Evolutionary conservation across 2,329 filamentous ascomycete genomes (phyloP).

Genomic region (Daldinia eschscholtzii): DNA sequence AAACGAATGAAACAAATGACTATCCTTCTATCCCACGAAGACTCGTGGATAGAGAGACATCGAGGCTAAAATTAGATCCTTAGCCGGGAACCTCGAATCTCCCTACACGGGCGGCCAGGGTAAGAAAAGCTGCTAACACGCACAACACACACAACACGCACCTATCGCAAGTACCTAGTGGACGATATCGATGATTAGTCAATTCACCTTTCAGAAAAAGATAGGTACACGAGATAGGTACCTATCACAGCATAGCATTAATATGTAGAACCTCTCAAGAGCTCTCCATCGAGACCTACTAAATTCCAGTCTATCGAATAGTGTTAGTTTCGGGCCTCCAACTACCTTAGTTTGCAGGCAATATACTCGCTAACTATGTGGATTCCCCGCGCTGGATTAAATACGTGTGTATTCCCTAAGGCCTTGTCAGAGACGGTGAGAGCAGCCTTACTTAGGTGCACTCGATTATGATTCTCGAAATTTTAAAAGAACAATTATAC

Average conservation of each 20-base stretch:
- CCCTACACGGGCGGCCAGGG: conserved; percentile 19
- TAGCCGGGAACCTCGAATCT: conserved; percentile 4
- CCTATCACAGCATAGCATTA: conserved; percentile 18
- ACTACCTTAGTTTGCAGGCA: conserved; percentile 6
- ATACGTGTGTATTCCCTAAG: conserved; percentile 12
- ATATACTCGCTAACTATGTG: conserved; percentile 4
- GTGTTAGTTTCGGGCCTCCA: neutral
- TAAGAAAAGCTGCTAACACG: conserved; percentile 20
- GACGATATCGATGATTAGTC: conserved; percentile 28
- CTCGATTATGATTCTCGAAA: conserved; percentile 4
- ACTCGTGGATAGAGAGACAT: conserved; percentile 8
- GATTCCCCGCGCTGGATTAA: conserved; percentile 11
- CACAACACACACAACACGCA: conserved; percentile 9
- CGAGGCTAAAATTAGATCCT: conserved; percentile 3
- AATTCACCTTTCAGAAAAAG: conserved; percentile 19
- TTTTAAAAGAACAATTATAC: neutral
- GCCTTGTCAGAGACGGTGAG: conserved; percentile 12
- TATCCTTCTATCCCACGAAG: conserved; percentile 10
- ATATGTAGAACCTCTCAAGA: conserved; percentile 20
- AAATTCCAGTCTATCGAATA: conserved; percentile 12
- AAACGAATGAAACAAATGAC: conserved; percentile 8
- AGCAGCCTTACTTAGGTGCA: conserved; percentile 11
- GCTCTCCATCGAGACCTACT: conserved; percentile 1
- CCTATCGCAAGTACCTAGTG: conserved; percentile 13
- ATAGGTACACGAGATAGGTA: conserved; percentile 10